phyloP scores from a whole-genome alignment of 495 filamentous ascomycete genomes.

The Penicillium arizonense region DNA sequence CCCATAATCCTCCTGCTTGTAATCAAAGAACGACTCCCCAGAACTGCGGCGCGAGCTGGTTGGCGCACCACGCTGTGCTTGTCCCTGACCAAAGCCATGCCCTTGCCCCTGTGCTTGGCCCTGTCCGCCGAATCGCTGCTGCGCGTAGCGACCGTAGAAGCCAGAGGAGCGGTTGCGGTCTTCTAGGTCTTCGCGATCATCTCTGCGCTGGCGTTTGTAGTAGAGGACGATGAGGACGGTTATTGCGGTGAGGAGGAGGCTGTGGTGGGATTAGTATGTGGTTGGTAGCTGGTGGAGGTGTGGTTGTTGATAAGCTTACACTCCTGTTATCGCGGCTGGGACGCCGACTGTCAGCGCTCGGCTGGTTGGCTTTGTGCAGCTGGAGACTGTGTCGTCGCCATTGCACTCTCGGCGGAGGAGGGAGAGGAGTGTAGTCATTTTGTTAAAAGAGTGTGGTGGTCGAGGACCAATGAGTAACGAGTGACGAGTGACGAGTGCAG shows the following conservation, averaged over 20 bases:
- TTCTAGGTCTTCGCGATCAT: slow-evolving; percentile 11
- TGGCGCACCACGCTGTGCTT: not conserved
- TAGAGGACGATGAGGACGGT: slow-evolving; percentile 8
- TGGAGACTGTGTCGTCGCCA: slow-evolving; percentile 3
- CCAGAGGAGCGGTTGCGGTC: slow-evolving; percentile 1
- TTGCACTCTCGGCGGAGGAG: slow-evolving; percentile 1
- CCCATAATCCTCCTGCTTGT: slow-evolving; percentile 6
- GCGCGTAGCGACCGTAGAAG: slow-evolving; percentile 8
- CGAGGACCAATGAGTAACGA: no score
- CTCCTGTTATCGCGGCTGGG: slow-evolving; percentile 5
- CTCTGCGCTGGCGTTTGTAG: slow-evolving; percentile 4
- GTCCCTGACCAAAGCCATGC: no score
- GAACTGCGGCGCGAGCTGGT: slow-evolving; percentile 5
- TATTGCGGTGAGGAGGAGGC: slow-evolving; percentile 4
- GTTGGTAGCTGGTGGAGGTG: not conserved
- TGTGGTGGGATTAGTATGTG: not conserved
- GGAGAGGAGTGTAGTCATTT: not conserved
- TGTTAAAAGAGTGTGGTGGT: slow-evolving; percentile 3
- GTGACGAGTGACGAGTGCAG: not conserved
- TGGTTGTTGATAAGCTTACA: slow-evolving; percentile 1
- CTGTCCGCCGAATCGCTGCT: slow-evolving; percentile 5
- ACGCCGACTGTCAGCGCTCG: slow-evolving; percentile 4
- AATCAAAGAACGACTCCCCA: slow-evolving; percentile 3
- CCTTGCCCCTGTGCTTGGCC: not conserved
- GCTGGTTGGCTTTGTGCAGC: slow-evolving; percentile 13